Base-by-base conservation (phyloP, 129 eudicot species). In the Cynara cardunculus region DNA sequence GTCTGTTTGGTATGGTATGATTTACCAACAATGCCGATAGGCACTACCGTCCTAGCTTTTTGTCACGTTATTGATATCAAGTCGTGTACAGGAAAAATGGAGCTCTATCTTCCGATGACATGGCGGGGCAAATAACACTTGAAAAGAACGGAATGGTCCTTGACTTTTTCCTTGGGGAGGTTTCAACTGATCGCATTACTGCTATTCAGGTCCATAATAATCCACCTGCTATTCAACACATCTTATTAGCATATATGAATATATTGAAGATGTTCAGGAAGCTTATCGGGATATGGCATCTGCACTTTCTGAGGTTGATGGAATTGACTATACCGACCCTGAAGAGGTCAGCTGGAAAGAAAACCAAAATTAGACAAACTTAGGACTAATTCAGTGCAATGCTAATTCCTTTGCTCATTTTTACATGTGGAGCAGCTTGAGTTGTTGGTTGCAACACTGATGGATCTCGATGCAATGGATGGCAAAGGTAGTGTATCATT, bases 381-480 rank as follows among this genome's bases (percentile, higher is more conserved):
- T 8, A 0, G 24, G 69, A 10, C 9, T 64, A 7, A 73, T 16
- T 0, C 35, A 66, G 22, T 64, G 62, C 35, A 30, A 71, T 56
- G 41, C n/a, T 61, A 73, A 74, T 72, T 76, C 19, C 25, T 25
- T 61, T 56, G 39, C 46, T 16, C 46, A 3, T 73, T 62, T 67
- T 82, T 81, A 64, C 39, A 9, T 85, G 39, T 84, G 83, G 83
- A 73, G 34, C 92, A 96, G 99, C 98, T 96, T 24, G 99, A 96
- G 86, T 82, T 96, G 84, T 87, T 96, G 86, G 87, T 96, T 85
- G 87, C 97, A 65, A 87, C 99, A 81, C 90, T 96, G 53, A 92
- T 92, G 71, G 98, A 96, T 91, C 98, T 96, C 26, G 98, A 96
- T 88, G 99, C 99, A 56, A 92, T 96, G 98, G 99, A 96, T 79